Evolutionary conservation across 352 stramenopile species (phyloP).

Genomic region (Phytophthora capsici): DNA sequence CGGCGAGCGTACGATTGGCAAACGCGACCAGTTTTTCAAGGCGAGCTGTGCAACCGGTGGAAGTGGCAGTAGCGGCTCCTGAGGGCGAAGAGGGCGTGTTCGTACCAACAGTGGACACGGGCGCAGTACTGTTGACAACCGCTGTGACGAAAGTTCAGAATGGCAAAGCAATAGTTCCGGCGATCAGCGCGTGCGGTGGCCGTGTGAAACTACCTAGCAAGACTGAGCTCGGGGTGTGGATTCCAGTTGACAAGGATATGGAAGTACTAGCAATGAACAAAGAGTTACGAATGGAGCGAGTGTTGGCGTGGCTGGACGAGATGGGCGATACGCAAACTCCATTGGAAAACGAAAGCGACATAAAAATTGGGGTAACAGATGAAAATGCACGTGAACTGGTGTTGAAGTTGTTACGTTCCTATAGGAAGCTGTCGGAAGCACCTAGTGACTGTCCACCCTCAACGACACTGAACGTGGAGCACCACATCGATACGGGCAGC

Average conservation of each 20-base stretch:
- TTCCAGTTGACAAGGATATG: not conserved
- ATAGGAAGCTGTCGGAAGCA: not conserved
- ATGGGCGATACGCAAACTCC: not conserved
- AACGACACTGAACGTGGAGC: not conserved
- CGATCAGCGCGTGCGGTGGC: not conserved
- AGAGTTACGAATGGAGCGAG: not conserved
- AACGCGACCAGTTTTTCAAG: no score
- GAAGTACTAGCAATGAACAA: not conserved
- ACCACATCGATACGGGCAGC: constrained; percentile 1
- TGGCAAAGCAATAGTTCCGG: not conserved
- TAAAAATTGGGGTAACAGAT: not conserved
- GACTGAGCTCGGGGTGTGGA: not conserved
- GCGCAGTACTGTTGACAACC: no score
- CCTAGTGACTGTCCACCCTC: not conserved
- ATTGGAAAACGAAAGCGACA: not conserved
- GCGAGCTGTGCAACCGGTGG: no score
- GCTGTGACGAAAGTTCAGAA: not conserved
- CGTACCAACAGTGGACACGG: no score
- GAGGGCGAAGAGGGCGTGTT: no score
- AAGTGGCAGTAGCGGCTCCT: no score
- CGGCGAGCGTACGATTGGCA: no score
- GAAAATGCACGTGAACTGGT: no score
- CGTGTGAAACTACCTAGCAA: not conserved
- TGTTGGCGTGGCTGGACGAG: not conserved
- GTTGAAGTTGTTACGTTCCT: no score